These are phyloP conservation scores for Pelargonium nanum DNA, from an alignment of 345 rosid genomes.

Conservation along the genomic window DNA sequence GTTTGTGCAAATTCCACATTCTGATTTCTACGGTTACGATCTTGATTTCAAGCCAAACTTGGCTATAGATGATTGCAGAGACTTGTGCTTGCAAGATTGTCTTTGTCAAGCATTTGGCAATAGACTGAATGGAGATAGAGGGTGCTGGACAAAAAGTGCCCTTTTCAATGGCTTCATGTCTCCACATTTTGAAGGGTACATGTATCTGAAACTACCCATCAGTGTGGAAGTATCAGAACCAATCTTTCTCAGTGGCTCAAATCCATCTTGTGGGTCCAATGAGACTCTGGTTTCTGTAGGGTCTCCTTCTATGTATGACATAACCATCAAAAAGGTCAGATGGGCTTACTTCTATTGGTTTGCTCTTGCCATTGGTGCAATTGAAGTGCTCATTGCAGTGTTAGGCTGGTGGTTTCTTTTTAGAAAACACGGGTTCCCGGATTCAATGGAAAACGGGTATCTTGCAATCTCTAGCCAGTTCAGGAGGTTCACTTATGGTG, in stretches of 20 bases:
- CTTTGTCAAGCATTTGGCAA: neutral
- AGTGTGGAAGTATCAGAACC: neutral
- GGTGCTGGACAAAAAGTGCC: neutral
- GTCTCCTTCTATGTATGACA: neutral
- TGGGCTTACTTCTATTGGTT: neutral
- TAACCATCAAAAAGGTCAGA: neutral
- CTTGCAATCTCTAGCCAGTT: slow-evolving; percentile 15
- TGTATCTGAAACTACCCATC: neutral
- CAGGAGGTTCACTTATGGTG: slow-evolving; percentile 15
- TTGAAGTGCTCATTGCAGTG: neutral
- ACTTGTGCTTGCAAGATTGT: neutral
- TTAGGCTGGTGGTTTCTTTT: neutral
- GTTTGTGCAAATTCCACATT: neutral
- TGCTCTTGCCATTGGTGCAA: neutral
- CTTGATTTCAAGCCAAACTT: neutral
- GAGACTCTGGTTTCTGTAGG: neutral
- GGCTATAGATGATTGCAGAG: neutral
- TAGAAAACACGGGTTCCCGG: neutral
- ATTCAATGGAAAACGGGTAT: neutral
- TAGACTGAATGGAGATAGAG: neutral
- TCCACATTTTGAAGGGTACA: neutral
- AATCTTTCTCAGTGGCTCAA: neutral
- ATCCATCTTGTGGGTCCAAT: neutral
- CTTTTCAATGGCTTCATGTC: neutral
- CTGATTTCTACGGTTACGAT: neutral